Conservation (phyloP, 345 rosid genomes). For the Erodium maritimum region DNA sequence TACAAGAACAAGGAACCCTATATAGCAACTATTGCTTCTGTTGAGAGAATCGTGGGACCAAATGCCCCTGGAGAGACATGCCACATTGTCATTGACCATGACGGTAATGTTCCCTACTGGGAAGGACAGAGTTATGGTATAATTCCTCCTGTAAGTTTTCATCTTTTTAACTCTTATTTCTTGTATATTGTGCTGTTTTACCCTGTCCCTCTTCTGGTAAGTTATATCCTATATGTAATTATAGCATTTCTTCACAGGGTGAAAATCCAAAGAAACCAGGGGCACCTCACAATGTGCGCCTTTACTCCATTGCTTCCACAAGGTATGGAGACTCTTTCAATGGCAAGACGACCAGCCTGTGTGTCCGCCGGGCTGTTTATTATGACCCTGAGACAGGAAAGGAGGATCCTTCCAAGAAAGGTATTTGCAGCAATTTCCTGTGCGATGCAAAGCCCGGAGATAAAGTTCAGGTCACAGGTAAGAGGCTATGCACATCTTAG, state of each 20-base stretch:
- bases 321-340: constrained; percentile 89
- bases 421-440: constrained; percentile 86
- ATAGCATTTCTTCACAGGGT: constrained; percentile 39
- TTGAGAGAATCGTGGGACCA: constrained; percentile 86
- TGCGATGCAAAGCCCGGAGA: constrained; percentile 92
- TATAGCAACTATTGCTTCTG: constrained; percentile 82
- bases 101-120: constrained; percentile 93
- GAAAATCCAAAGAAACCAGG: constrained; percentile 97
- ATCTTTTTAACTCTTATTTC: background rate
- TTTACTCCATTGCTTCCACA: constrained; percentile 90
- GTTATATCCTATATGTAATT: constrained; percentile 1
- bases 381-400: constrained; percentile 85
- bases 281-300: constrained; percentile 73
- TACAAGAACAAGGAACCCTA: constrained; percentile 87
- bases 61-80: constrained; percentile 97
- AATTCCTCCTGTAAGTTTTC: constrained; percentile 84
- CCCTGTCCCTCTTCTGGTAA: background rate
- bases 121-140: constrained; percentile 99
- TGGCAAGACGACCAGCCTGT: constrained; percentile 80
- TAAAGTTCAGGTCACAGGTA: constrained; percentile 78
- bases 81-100: constrained; percentile 90
- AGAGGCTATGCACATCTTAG: background rate
- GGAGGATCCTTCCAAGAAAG: constrained; percentile 86
- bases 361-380: constrained; percentile 95
- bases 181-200: background rate